Conservation (phyloP, 345 rosid species). For the Laguncularia racemosa region DNA sequence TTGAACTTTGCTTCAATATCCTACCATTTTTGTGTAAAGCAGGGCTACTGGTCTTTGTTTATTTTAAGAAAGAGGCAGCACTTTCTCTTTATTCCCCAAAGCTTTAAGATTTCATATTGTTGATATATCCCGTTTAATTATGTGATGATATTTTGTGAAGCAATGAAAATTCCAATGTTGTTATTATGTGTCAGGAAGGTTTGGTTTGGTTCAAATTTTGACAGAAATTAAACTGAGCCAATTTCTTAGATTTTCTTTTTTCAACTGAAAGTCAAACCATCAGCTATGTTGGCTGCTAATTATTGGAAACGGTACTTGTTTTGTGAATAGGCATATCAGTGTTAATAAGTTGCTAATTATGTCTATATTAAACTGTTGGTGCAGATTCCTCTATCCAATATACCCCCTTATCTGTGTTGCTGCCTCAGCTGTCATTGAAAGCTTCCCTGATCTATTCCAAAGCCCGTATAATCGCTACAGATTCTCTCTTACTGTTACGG, state of each 20-base stretch:
- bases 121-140: too few relatives aligned
- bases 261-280: too few relatives aligned
- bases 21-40: not conserved
- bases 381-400: slow-evolving; percentile 92
- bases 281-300: too few relatives aligned
- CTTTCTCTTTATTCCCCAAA: not conserved
- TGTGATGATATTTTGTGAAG: too few relatives aligned
- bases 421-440: slow-evolving; percentile 93
- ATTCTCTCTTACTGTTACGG: slow-evolving; percentile 45
- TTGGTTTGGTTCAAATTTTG: too few relatives aligned
- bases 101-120: not conserved
- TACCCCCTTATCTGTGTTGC: slow-evolving; percentile 94
- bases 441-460: slow-evolving; percentile 83
- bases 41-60: too few relatives aligned
- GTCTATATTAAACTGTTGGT: not conserved
- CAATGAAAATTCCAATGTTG: too few relatives aligned
- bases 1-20: not conserved
- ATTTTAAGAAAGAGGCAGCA: not conserved
- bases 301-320: too few relatives aligned
- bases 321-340: too few relatives aligned
- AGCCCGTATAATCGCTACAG: slow-evolving; percentile 47
- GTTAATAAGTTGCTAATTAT: not conserved
- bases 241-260: too few relatives aligned
- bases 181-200: too few relatives aligned
- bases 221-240: too few relatives aligned